Conservation (phyloP, 768 basidiomycete species). For the Chiua virens region DNA sequence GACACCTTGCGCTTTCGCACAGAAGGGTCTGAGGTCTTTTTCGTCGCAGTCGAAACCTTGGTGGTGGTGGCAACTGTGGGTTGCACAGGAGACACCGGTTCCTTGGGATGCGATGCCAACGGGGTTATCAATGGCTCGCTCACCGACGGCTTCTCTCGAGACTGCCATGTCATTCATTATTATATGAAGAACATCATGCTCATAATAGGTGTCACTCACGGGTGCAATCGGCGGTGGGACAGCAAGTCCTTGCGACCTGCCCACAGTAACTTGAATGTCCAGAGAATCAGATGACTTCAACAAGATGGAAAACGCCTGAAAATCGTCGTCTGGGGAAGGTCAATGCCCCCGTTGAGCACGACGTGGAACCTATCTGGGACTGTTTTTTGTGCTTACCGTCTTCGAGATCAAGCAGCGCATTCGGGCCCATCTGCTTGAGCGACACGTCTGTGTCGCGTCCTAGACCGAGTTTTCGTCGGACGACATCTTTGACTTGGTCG, state of each 20-base stretch:
- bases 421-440: slow-evolving; percentile 55
- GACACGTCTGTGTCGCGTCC: slow-evolving; percentile 34
- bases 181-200: neutral
- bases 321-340: slow-evolving; percentile 64
- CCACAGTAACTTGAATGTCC: slow-evolving; percentile 36
- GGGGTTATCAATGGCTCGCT: no score
- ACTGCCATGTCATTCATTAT: neutral
- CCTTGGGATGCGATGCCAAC: neutral
- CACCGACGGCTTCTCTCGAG: neutral
- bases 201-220: slow-evolving; percentile 9
- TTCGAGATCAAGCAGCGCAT: slow-evolving; percentile 62
- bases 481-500: slow-evolving; percentile 53
- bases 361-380: neutral
- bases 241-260: neutral
- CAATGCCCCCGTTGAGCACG: neutral
- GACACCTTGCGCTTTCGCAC: slow-evolving; percentile 31
- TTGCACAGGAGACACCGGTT: neutral
- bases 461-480: slow-evolving; percentile 62
- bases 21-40: neutral
- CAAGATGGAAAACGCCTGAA: slow-evolving; percentile 63
- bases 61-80: neutral
- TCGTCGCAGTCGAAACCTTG: neutral
- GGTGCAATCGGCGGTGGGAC: neutral
- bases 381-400: slow-evolving; percentile 51
- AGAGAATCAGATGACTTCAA: slow-evolving; percentile 39